Evolutionary conservation across 257 asterid genomes (phyloP).

Genomic region (Przewalskia tangutica): DNA sequence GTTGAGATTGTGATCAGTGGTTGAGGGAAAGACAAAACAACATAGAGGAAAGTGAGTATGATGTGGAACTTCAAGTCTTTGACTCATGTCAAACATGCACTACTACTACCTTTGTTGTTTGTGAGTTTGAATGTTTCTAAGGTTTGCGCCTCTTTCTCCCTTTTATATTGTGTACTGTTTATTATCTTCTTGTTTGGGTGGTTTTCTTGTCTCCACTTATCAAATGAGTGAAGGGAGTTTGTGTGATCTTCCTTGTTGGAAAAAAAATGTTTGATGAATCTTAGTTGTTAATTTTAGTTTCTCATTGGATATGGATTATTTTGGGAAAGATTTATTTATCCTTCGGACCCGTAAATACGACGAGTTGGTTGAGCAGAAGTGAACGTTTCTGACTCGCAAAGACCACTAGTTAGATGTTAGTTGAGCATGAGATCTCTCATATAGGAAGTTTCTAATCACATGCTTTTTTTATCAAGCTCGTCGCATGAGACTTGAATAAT

Average conservation of each 20-base stretch:
- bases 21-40: background rate
- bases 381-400: too few species aligned
- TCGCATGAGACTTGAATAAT: too few species aligned
- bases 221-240: background rate
- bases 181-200: background rate
- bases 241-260: background rate
- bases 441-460: too few species aligned
- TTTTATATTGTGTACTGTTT: background rate
- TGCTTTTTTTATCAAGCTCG: too few species aligned
- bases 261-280: background rate
- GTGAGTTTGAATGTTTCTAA: background rate
- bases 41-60: background rate
- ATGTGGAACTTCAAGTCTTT: background rate
- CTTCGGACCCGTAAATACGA: too few species aligned
- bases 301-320: background rate
- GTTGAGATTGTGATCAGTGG: background rate
- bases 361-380: too few species aligned
- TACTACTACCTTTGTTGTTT: background rate
- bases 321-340: background rate
- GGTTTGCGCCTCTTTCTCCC: background rate
- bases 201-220: background rate
- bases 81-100: conserved; percentile 9
- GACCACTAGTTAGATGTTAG: too few species aligned
- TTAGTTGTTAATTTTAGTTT: background rate
- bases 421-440: too few species aligned